phyloP scores from a whole-genome alignment of 208 protist species.

The Porcisia hertigi region DNA sequence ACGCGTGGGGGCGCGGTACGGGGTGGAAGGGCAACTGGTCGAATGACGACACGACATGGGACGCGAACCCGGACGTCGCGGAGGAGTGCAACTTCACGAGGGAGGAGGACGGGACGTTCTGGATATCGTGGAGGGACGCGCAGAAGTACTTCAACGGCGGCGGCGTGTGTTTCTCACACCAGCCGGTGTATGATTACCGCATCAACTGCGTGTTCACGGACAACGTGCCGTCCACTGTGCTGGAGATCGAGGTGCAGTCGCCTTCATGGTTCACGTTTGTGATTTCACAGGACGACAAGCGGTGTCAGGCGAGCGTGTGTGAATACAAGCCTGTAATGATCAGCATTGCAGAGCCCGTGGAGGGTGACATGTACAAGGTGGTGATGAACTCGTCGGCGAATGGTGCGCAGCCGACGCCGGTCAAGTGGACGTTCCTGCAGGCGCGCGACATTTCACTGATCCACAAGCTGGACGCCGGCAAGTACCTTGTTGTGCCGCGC shows the following conservation, averaged over 20 bases:
- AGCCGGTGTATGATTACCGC: constrained; percentile 74
- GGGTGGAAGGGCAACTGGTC: constrained; percentile 85
- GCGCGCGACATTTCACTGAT: constrained; percentile 79
- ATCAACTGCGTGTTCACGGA: constrained; percentile 73
- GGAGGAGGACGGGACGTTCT: constrained; percentile 68
- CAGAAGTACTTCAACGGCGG: constrained; percentile 88
- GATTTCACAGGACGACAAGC: constrained; percentile 80
- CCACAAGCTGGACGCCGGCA: constrained; percentile 65
- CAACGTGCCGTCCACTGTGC: constrained; percentile 56
- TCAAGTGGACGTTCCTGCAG: constrained; percentile 85
- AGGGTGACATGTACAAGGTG: constrained; percentile 57
- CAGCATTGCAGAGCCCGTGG: constrained; percentile 63
- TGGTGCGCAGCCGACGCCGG: constrained; percentile 46
- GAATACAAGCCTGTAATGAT: constrained; percentile 86
- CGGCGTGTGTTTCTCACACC: constrained; percentile 74
- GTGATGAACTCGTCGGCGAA: constrained; percentile 77
- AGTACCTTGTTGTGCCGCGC: constrained; percentile 77
- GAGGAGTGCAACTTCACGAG: constrained; percentile 65
- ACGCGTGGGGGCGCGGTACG: constrained; percentile 55
- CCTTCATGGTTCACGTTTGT: constrained; percentile 71
- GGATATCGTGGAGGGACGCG: constrained; percentile 79
- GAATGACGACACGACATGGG: constrained; percentile 73
- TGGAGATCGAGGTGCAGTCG: constrained; percentile 66
- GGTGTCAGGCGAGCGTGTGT: constrained; percentile 34
- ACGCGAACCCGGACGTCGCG: constrained; percentile 70